Evolutionary conservation across 345 rosid species (phyloP), one percentile per base, ranked within the genome.

Genomic region (Adansonia digitata): DNA sequence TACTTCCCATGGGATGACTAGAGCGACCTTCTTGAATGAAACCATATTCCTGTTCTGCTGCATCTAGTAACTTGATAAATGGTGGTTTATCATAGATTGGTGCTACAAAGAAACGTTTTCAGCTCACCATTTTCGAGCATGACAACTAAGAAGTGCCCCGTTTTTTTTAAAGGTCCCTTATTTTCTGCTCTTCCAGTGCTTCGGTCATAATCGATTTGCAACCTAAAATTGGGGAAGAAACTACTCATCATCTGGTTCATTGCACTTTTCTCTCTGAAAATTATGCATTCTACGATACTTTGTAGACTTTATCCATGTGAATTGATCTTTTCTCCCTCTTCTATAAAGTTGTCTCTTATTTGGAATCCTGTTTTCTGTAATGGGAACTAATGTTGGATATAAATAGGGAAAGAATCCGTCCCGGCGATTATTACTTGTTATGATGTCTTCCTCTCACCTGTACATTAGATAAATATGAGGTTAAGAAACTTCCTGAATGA

Each of bases 11-110:
- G 52, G 69, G 37, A 67, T 43, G 53, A 43, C 34, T 43, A 67
- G 9, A 42, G 35, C 71, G 42, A 20, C 71, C 13, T 67, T 67
- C 29, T 15, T 26, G 22, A 43, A 1, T 67, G 37, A 3, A 43
- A 17, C 53, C 37, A 14, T 67, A 67, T 43, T 43, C 53, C 20
- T 14, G 20, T 24, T 43, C 71, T 67, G 34, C 71, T 75, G 12
- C 72, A 8, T 68, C 39, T 27, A 68, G 34, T 46, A 68, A 68
- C 72, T 68, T 46, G 9, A 27, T 68, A 67, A 45, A 45, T 15
- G 22, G 53, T 1, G 39, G 39, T 15, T 66, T n/a, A 24, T n/a
- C 34, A 5, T 5, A 66, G 34, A 42, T 67, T 43, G 6, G 71
- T 43, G 53, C 53, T 24, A 43, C 55, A 43, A 24, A 24, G 37